These are phyloP conservation scores for Pythium inflatum DNA, from an alignment of 352 stramenopile genomes.

Conservation along the genomic window DNA sequence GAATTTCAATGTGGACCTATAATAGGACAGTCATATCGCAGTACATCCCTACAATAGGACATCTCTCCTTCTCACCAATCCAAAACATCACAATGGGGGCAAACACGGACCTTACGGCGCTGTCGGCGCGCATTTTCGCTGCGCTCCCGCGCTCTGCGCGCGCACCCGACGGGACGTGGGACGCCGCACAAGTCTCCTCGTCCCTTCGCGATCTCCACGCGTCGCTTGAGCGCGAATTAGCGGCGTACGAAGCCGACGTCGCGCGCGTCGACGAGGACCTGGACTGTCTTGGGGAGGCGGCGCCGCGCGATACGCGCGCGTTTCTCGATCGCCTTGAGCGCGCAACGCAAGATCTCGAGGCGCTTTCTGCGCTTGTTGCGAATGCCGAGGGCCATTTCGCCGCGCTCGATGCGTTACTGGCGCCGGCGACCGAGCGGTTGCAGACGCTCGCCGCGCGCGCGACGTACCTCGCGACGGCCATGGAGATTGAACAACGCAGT, in stretches of 20 bases:
- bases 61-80: too few species aligned
- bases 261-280: conserved; percentile 10
- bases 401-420: conserved; percentile 45
- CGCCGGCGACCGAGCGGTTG: conserved; percentile 38
- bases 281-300: not conserved
- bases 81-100: conserved; percentile 8
- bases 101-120: conserved; percentile 4
- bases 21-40: too few species aligned
- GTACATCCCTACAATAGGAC: too few species aligned
- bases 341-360: conserved; percentile 6
- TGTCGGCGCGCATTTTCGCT: conserved; percentile 25
- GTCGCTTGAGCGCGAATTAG: conserved; percentile 20
- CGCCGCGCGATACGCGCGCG: not conserved
- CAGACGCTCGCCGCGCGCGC: conserved; percentile 45
- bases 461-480: conserved; percentile 46
- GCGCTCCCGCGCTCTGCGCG: conserved; percentile 4
- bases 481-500: conserved; percentile 63
- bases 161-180: conserved; percentile 1
- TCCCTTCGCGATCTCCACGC: conserved; percentile 26
- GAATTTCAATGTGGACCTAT: too few species aligned
- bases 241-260: conserved; percentile 17
- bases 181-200: conserved; percentile 27
- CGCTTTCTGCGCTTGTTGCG: conserved; percentile 31
- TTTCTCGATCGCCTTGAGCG: not conserved
- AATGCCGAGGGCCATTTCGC: conserved; percentile 53